Base-by-base conservation (phyloP, 331 rosid species). In the Quercus lobata region DNA sequence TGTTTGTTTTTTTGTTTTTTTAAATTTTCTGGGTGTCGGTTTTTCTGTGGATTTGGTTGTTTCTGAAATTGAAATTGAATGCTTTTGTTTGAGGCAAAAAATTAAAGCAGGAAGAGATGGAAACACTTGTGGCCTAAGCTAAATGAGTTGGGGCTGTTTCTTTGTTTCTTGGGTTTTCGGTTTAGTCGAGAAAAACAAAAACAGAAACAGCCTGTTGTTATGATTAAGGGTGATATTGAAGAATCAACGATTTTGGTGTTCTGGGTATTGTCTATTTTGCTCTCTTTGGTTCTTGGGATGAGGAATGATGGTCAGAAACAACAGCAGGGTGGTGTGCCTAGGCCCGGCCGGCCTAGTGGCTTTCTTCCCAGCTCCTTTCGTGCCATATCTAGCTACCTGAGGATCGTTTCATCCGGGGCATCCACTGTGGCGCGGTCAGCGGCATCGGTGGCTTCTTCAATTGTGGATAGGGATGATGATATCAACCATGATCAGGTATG, bases 361-460 rank as follows among this genome's bases (percentile, higher is more conserved):
- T 89, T 93, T 76, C 74, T 96, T 82, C 97, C 99, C 6, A 92
- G 81, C 84, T 92, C 98, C 2, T 84, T 96, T 66, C 94, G 97
- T 12, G 91, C 99, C 21, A 62, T 96, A 71, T 96, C 99, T 16
- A 88, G 97, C 80, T 96, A 93, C 85, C 79, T 90, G 79, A 94
- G 86, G 79, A 90, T 93, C 18, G 99, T 96, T 37, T 93, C 99
- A 2, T 88, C 97, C 0, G 97, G 99, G 70, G 99, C 99, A 77
- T 96, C 99, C 2, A 93, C 93, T 2, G 99, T 96, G 49, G 99
- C 98, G 0, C 87, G 97, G 46, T 93, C 99, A 19, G 98, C 99
- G 7, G 98, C 96, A 8, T 96, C 97, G 1, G 98, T 87, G 63
- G 99, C 99, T 6, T 90, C 97, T 11, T 90, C 98, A 10, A 88